A percentile compares a stretch with the other conserved stretches of the same genome.
phyloP scores from a whole-genome alignment of 1,139 yeast genomes.

The Magnusiomyces paraingens region DNA sequence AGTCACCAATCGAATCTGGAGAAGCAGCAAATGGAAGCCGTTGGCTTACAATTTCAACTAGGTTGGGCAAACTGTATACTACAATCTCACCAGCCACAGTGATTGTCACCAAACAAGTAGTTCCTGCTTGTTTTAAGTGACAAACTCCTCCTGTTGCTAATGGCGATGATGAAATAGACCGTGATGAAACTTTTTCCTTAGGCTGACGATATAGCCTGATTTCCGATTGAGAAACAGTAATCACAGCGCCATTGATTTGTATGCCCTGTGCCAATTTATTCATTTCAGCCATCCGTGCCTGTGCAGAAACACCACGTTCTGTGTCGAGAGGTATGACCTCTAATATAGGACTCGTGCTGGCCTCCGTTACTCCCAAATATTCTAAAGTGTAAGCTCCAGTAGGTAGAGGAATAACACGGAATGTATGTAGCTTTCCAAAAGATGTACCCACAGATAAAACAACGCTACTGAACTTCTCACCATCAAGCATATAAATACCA shows the following conservation, averaged over 20 bases:
- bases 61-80: conserved; percentile 46
- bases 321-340: conserved; percentile 55
- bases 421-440: conserved; percentile 63
- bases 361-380: conserved; percentile 45
- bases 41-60: conserved; percentile 43
- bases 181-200: conserved; percentile 47
- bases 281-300: conserved; percentile 57
- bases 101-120: conserved; percentile 40
- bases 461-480: conserved; percentile 63
- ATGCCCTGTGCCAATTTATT: conserved; percentile 57
- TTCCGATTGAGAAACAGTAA: conserved; percentile 55
- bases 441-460: conserved; percentile 73
- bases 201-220: conserved; percentile 60
- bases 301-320: conserved; percentile 51
- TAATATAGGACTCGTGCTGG: conserved; percentile 45
- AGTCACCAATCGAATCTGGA: conserved; percentile 34
- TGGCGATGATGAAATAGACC: conserved; percentile 32
- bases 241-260: conserved; percentile 53
- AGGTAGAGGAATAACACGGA: conserved; percentile 59
- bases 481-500: conserved; percentile 58
- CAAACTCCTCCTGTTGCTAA: conserved; percentile 56
- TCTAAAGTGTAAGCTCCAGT: conserved; percentile 64
- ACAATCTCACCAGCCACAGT: conserved; percentile 39
- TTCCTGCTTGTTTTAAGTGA: conserved; percentile 37
- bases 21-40: conserved; percentile 40